Evolutionary conservation across 1,139 yeast genomes (phyloP).

Genomic region (Lodderomyces jiufengensis): DNA sequence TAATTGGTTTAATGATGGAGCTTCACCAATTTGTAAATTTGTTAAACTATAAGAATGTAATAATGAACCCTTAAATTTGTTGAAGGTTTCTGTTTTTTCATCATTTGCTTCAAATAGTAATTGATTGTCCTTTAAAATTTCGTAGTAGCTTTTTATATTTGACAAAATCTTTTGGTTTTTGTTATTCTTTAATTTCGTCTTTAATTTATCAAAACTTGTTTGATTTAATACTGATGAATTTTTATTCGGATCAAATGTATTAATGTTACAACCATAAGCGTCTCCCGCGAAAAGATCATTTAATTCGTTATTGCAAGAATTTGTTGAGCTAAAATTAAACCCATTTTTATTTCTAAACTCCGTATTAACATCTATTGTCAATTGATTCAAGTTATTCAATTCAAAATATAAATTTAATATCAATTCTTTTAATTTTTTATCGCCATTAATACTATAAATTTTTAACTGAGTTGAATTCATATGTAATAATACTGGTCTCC

Average conservation of each 20-base stretch:
- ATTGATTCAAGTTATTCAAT: conserved; percentile 22
- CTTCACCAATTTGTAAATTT: conserved; percentile 34
- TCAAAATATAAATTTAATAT: conserved; percentile 29
- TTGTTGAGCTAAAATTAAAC: conserved; percentile 6
- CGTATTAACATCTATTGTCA: conserved; percentile 15
- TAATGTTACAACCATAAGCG: conserved; percentile 22
- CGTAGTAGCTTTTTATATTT: conserved; percentile 19
- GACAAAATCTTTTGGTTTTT: conserved; percentile 17
- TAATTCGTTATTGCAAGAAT: conserved; percentile 8
- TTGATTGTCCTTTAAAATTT: conserved; percentile 25
- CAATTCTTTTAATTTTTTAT: conserved; percentile 22
- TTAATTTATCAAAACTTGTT: conserved; percentile 13
- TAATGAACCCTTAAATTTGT: conserved; percentile 22
- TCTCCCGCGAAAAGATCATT: conserved; percentile 21
- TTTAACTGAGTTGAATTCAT: conserved; percentile 57
- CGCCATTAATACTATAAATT: conserved; percentile 32
- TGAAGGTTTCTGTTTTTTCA: conserved; percentile 16
- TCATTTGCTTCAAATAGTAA: conserved; percentile 36
- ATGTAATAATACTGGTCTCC: conserved; percentile 52
- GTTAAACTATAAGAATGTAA: conserved; percentile 30
- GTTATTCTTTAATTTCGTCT: conserved; percentile 12
- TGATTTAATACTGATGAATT: conserved; percentile 8
- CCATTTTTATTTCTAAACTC: conserved; percentile 14
- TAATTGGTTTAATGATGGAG: conserved; percentile 32
- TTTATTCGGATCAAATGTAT: conserved; percentile 2